A percentile compares a stretch with the other conserved stretches of the same genome.
Evolutionary conservation across 2,329 filamentous ascomycete genomes (phyloP).

Genomic region (Knoxdaviesia capensis): DNA sequence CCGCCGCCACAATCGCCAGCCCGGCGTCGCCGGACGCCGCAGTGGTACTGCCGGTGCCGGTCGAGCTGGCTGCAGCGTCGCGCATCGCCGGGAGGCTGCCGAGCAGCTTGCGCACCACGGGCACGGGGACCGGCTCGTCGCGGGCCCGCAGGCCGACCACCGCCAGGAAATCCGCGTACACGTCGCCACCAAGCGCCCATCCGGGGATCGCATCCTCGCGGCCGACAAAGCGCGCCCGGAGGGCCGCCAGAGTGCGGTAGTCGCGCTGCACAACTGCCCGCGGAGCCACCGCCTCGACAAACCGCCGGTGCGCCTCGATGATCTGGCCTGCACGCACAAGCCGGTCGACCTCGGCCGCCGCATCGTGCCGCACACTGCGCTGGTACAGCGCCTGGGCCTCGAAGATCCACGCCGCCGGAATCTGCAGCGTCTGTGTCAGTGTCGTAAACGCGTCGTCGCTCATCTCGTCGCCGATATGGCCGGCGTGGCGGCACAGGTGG

Average conservation of each 20-base stretch:
- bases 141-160: constrained; percentile 23
- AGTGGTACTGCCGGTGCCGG: too few relatives aligned
- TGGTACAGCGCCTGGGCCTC: constrained; percentile 70
- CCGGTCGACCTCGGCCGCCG: constrained; percentile 53
- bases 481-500: constrained; percentile 53
- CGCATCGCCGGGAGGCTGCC: constrained; percentile 34
- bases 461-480: constrained; percentile 38
- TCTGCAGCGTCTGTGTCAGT: constrained; percentile 42
- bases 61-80: constrained; percentile 13
- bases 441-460: constrained; percentile 31
- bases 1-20: constrained; percentile 43
- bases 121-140: constrained; percentile 18
- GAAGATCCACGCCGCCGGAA: constrained; percentile 68
- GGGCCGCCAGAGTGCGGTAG: constrained; percentile 44
- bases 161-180: constrained; percentile 47
- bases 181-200: constrained; percentile 62
- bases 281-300: constrained; percentile 65
- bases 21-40: constrained; percentile 10
- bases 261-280: constrained; percentile 65
- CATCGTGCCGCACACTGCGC: constrained; percentile 49
- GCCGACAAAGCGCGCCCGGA: constrained; percentile 53
- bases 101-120: constrained; percentile 34
- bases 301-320: constrained; percentile 65
- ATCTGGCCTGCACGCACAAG: constrained; percentile 60
- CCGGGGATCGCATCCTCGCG: constrained; percentile 41